A percentile compares a stretch with the other conserved stretches of the same genome.
These are phyloP conservation scores for Nicotiana noctiflora DNA, from an alignment of 257 asterid genomes.

Conservation along the genomic window DNA sequence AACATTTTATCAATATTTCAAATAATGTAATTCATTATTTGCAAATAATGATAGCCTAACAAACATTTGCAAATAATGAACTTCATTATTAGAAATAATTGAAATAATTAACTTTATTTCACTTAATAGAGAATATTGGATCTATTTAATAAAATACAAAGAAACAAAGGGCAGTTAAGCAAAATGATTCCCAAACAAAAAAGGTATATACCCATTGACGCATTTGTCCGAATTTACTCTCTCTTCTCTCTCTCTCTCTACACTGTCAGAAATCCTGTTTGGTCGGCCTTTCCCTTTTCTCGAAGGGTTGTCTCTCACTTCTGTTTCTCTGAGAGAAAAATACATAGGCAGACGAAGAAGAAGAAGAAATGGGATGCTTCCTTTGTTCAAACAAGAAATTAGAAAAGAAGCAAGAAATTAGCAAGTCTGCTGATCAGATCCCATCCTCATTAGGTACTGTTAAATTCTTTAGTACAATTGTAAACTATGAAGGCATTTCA, in stretches of 20 bases:
- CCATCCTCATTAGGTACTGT: slow-evolving; percentile 43
- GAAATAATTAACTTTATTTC: too few species aligned
- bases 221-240: slow-evolving; percentile 29
- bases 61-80: too few species aligned
- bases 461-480: not conserved
- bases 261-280: slow-evolving; percentile 32
- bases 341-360: not conserved
- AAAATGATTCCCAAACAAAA: slow-evolving; percentile 14
- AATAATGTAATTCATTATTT: too few species aligned
- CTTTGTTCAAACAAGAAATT: slow-evolving; percentile 59
- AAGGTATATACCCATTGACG: slow-evolving; percentile 30
- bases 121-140: not conserved
- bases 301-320: not conserved
- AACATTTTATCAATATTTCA: too few species aligned
- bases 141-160: not conserved
- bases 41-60: too few species aligned
- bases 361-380: slow-evolving; percentile 51
- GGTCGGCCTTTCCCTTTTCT: slow-evolving; percentile 16
- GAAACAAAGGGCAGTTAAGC: slow-evolving; percentile 12
- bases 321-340: not conserved
- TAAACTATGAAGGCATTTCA: not conserved
- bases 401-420: slow-evolving; percentile 32
- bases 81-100: too few species aligned
- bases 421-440: slow-evolving; percentile 63
- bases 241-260: slow-evolving; percentile 24